phyloP scores from a whole-genome alignment of 441 rosid genomes.

The Populus hybrid region DNA sequence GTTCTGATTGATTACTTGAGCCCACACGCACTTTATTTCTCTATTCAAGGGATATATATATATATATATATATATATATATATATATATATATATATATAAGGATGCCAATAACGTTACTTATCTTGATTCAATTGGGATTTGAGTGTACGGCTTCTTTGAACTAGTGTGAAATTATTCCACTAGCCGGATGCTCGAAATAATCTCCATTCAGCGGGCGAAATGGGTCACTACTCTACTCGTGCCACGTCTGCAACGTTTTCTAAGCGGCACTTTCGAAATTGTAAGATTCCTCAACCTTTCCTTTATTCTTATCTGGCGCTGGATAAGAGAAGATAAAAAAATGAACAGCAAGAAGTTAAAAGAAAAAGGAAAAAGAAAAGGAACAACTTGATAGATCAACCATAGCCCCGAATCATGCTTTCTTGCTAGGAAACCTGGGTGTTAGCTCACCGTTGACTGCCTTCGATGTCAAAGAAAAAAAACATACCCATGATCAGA shows the following conservation, averaged over 20 bases:
- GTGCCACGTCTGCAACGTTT: not conserved
- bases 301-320: not conserved
- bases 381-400: not conserved
- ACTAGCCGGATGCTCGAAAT: not conserved
- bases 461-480: constrained; percentile 2
- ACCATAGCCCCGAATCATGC: constrained; percentile 20
- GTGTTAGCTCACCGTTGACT: constrained; percentile 12
- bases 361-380: not conserved
- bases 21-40: too few species aligned
- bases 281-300: too few species aligned
- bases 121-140: not conserved
- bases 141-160: not conserved
- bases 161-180: not conserved
- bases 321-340: too few species aligned
- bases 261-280: not conserved
- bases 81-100: too few species aligned
- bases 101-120: too few species aligned
- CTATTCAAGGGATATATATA: too few species aligned
- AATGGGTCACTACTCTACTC: not conserved
- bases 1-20: too few species aligned
- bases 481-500: not conserved
- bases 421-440: constrained; percentile 18
- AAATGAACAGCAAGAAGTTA: not conserved
- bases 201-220: not conserved
- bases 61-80: too few species aligned